Percentiles rank a stretch among this genome's conserved stretches.
Conservation (phyloP, 2,329 filamentous ascomycete species). For the Metarhizium robertsii region DNA sequence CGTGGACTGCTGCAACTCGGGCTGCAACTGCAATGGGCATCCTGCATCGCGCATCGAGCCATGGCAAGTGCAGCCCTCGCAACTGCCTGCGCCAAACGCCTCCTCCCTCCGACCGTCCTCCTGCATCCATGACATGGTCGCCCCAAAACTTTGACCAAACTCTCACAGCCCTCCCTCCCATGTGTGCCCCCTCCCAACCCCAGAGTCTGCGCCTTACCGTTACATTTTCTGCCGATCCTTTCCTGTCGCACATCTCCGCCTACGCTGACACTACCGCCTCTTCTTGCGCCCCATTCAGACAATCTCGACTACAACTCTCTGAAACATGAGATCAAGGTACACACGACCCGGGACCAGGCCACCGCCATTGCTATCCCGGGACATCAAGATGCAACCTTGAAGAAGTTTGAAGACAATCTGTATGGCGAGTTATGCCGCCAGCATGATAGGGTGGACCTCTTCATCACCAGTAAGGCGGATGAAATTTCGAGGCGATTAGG, state of each 20-base stretch:
- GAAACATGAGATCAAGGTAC: slow-evolving; percentile 73
- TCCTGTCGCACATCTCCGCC: neutral
- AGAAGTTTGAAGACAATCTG: slow-evolving; percentile 62
- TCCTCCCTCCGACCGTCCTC: too few species aligned
- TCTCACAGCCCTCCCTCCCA: too few species aligned
- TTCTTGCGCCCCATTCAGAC: slow-evolving; percentile 34
- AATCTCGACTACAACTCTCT: slow-evolving; percentile 86
- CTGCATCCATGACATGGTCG: too few species aligned
- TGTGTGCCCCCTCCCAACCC: too few species aligned
- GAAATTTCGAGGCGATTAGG: slow-evolving; percentile 64
- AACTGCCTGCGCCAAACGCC: too few species aligned
- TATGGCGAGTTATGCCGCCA: slow-evolving; percentile 63
- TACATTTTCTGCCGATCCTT: neutral
- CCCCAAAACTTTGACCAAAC: too few species aligned
- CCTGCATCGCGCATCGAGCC: too few species aligned
- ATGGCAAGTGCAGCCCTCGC: neutral
- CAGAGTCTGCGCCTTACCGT: neutral
- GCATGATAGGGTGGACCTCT: slow-evolving; percentile 68
- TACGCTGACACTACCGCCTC: neutral
- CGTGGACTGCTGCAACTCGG: neutral
- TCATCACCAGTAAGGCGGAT: slow-evolving; percentile 70
- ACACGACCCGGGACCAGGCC: slow-evolving; percentile 64
- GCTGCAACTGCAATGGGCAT: too few species aligned
- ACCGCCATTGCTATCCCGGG: slow-evolving; percentile 67
- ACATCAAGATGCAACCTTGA: slow-evolving; percentile 47